Conservation (phyloP, 1,284 basidiomycete genomes). For the Quambalaria eucalypti region DNA sequence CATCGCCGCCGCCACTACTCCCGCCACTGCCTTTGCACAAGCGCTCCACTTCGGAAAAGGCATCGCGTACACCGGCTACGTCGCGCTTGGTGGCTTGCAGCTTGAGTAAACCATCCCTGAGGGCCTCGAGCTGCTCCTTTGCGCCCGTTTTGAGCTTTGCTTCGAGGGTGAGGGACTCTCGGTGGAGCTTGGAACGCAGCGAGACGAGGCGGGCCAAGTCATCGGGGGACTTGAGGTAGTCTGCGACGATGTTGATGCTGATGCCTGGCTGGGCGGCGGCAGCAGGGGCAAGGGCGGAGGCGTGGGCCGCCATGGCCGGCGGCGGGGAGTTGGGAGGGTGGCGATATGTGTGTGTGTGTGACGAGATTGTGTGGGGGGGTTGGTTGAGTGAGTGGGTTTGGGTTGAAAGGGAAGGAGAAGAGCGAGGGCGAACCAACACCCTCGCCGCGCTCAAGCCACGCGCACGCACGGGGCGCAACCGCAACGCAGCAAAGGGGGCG, state of each 20-base stretch:
- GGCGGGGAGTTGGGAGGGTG: too few relatives aligned
- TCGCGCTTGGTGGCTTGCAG: slow-evolving; percentile 72
- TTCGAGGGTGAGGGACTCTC: slow-evolving; percentile 92
- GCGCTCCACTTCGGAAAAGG: slow-evolving; percentile 79
- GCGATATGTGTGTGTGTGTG: too few relatives aligned
- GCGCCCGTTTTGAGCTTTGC: slow-evolving; percentile 83
- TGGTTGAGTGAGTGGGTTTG: too few relatives aligned
- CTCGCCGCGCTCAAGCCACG: too few relatives aligned
- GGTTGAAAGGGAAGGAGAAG: too few relatives aligned
- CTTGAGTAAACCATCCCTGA: slow-evolving; percentile 76
- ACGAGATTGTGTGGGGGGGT: too few relatives aligned
- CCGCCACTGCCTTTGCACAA: slow-evolving; percentile 45
- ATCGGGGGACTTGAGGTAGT: slow-evolving; percentile 59
- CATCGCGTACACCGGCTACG: slow-evolving; percentile 78
- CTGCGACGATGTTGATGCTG: slow-evolving; percentile 30
- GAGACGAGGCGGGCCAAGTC: slow-evolving; percentile 81
- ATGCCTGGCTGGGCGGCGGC: too few relatives aligned
- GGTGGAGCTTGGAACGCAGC: slow-evolving; percentile 86
- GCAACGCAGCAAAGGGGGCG: too few relatives aligned
- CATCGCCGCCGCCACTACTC: neutral
- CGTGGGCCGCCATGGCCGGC: too few relatives aligned
- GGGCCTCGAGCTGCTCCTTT: slow-evolving; percentile 85
- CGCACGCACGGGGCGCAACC: too few relatives aligned
- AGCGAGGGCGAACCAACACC: too few relatives aligned
- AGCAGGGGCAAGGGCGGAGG: too few relatives aligned